Percentiles rank a stretch among this genome's conserved stretches.
Conservation (phyloP, 345 rosid species). For the Moricandia arvensis region DNA sequence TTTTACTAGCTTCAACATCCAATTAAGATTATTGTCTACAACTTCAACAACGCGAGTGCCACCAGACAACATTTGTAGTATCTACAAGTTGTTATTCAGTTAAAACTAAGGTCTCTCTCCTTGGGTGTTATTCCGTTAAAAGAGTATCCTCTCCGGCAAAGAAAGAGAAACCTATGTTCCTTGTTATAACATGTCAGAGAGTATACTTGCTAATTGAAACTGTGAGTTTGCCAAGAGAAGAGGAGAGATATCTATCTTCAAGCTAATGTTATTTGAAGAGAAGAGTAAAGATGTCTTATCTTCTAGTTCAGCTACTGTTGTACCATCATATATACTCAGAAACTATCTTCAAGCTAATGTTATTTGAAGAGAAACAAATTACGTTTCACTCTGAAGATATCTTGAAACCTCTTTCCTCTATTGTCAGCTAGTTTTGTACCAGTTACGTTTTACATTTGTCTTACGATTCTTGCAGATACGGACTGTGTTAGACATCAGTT, state of each 20-base stretch:
- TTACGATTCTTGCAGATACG: too few species aligned
- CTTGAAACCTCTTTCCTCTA: background rate
- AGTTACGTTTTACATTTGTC: background rate
- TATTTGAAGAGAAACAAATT: background rate
- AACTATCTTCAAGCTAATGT: background rate
- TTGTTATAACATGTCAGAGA: background rate
- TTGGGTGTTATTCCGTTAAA: background rate
- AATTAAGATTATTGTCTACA: too few species aligned
- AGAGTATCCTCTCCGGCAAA: background rate
- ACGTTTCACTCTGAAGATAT: background rate
- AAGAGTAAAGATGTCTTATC: too few species aligned
- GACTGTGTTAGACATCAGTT: too few species aligned
- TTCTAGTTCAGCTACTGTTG: background rate
- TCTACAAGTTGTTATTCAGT: background rate
- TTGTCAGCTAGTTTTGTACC: background rate
- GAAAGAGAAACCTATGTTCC: background rate
- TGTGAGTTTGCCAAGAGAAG: background rate
- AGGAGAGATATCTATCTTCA: background rate
- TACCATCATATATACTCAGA: background rate
- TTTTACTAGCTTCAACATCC: too few species aligned
- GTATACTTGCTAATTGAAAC: background rate
- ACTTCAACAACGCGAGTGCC: too few species aligned
- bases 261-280: background rate
- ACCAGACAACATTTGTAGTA: background rate
- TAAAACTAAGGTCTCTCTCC: background rate